Conservation (phyloP, 1,284 basidiomycete species). For the Pterula multifida region DNA sequence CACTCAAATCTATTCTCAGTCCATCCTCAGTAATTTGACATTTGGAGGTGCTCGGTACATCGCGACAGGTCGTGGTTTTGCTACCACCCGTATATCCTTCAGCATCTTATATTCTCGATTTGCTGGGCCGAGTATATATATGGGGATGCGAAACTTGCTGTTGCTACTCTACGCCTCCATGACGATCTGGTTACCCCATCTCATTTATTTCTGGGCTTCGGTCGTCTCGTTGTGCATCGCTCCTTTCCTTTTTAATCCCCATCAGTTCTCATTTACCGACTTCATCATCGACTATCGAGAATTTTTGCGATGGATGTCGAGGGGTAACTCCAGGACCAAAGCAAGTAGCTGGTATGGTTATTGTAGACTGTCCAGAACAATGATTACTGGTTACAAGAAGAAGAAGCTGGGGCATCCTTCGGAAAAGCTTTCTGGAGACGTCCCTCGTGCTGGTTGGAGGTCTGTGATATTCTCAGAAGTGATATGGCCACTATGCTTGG, state of each 20-base stretch:
- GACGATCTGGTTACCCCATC: slow-evolving; percentile 83
- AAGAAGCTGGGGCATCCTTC: slow-evolving; percentile 94
- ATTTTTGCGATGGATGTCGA: slow-evolving; percentile 95
- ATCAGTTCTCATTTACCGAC: slow-evolving; percentile 91
- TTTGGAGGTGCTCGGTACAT: slow-evolving; percentile 97
- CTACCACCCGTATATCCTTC: slow-evolving; percentile 89
- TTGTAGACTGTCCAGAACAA: slow-evolving; percentile 87
- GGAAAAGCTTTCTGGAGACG: slow-evolving; percentile 87
- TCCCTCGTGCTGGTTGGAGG: slow-evolving; percentile 82
- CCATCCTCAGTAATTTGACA: slow-evolving; percentile 88
- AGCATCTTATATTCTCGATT: slow-evolving; percentile 93
- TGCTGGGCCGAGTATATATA: slow-evolving; percentile 95
- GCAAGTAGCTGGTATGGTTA: slow-evolving; percentile 98
- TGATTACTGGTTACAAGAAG: slow-evolving; percentile 97
- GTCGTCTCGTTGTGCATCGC: slow-evolving; percentile 86
- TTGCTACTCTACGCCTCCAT: slow-evolving; percentile 84
- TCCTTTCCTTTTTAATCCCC: slow-evolving; percentile 95
- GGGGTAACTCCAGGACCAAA: slow-evolving; percentile 90
- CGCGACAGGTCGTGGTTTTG: slow-evolving; percentile 94
- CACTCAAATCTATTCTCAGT: slow-evolving; percentile 93
- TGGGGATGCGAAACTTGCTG: slow-evolving; percentile 88
- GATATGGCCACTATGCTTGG: slow-evolving; percentile 69
- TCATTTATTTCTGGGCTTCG: slow-evolving; percentile 97
- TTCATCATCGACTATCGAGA: slow-evolving; percentile 98
- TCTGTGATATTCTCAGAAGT: slow-evolving; percentile 82